Evolutionary conservation across 192 early-diverging fungal genomes (phyloP), one percentile per base, ranked within the genome.

Genomic region (Backusella circina): DNA sequence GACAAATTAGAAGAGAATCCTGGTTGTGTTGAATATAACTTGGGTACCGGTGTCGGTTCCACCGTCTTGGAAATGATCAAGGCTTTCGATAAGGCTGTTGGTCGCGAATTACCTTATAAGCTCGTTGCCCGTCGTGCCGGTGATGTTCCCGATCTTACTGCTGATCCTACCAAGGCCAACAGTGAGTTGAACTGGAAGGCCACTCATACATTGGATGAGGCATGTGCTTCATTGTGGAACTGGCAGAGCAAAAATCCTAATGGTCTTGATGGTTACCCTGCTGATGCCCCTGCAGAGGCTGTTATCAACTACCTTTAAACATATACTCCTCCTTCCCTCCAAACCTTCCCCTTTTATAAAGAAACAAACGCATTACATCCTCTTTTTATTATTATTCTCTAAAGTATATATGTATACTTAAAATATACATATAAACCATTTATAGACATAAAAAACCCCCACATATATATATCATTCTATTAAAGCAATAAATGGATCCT

Each of bases 1-100:
- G 88, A 93, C 70, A 92, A 95, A 65, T 84, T 97, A 69, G 70
- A 83, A 13, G 74, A 79, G 28, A 86, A 90, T 75, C 80, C 82
- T 69, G 86, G 84, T 18, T 89, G 85, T 77, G 86, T 91, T 74
- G 80, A 90, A 36, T 99, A 94, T 76, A 99, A 99, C 77, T 84
- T 99, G 5, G 97, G 97, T 54, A 91, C 91, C 35, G 97, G 97
- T 69, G 77, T 90, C 32, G 97, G 97, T 39, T 94, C 91, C 86
- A 90, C 95, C 0, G 97, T 99, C 66, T 88, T 93, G 57, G 95
- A 99, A 79, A 95, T 99, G 85, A 90, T 99, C 73, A 88, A 91
- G 5, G 91, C 93, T 64, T 92, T 95, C 67, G 86, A 91, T 31
- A 89, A 88, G 26, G 91, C 94, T 15, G 95, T 94, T 5, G 95